Evolutionary conservation across 179 eudicot species (phyloP), one percentile per base, ranked within the genome.

Genomic region (Amaranthus tricolor): DNA sequence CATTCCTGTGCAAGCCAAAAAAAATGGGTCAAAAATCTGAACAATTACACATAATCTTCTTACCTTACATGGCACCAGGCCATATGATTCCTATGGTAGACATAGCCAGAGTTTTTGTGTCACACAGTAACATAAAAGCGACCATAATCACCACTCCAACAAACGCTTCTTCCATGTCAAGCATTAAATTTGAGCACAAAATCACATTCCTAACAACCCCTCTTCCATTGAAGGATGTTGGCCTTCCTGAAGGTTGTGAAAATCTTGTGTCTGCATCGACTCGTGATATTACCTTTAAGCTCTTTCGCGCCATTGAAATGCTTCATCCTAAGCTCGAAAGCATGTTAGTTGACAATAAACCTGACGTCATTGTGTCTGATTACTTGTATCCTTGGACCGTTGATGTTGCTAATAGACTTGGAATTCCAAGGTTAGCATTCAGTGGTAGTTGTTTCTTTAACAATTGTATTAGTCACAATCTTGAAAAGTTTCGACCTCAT

Each of bases 281-380:
- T 0, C 77, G 74, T 3, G 86, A 81, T 6, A 69, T 67, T 43
- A 53, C 81, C 0, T 54, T 69, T 6, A 85, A 83, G 40, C 62
- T 88, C 4, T 19, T 67, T 50, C 67, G 54, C 1, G 88, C 84
- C 57, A 76, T 86, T 9, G 78, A 70, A 24, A 55, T 77, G 72
- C 77, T 85, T 2, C 86, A 65, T 2, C 78, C 84, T 0, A 59
- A 82, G 13, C 79, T 83, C 7, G 86, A 82, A 58, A 40, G 13
- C 6, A 43, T 77, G 12, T 14, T 86, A 51, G 31, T 65, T 21
- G 59, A 80, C 7, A 44, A 11, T 16, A 40, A 61, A 1, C 87
- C 92, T 0, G 78, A 87, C 21, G 85, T 86, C 74, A 86, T 88
- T 17, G 80, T 88, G n/a, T 86, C 92, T 2, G 92, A 88, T 71